Base-by-base conservation (phyloP, 2,329 filamentous ascomycete genomes). In the Juglanconis oblonga region DNA sequence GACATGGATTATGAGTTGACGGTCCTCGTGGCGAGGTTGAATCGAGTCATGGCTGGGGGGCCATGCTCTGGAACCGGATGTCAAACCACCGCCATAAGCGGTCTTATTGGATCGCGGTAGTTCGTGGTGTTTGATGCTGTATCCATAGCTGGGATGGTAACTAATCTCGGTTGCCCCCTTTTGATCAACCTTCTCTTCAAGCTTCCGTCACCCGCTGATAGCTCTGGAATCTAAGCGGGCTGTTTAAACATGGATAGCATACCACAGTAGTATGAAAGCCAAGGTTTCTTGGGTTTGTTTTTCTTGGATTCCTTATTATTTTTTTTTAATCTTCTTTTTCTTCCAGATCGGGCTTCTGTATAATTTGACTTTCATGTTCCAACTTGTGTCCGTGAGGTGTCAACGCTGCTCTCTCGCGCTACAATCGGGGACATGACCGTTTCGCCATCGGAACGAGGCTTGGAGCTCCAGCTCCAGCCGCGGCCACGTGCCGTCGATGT, bases 401-500 rank as follows among this genome's bases (percentile, higher is more conserved):
- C 29, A 32, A n/a, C 8, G 10, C 10, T 38, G 14, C 6, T 13
- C 31, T 7, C 42, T 36, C n/a, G 14, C n/a, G n/a, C 52, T 47
- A 29, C 40, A 35, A 13, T 14, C 38, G 36, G 13, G 35, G 35
- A 50, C 11, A 62, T 62, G 60, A 47, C 57, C 3, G 32, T 40
- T 10, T 24, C 36, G 57, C 38, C 29, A 29, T 31, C 38, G 17
- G 14, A 14, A 24, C n/a, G n/a, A 49, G 52, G 35, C 50, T 57
- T 51, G 31, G 57, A 60, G 52, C 52, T 59, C 17, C 60, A 52
- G 56, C 56, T 56, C 13, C 60, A 52, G 56, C 56, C 52, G 29
- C 47, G 31, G 24, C 29, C 47, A n/a, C 31, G 32, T 38, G 47
- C 4, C 13, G 33, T 38, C 38, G 40, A 56, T 40, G 33, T 45